Evolutionary conservation across 371 early-diverging fungal species (phyloP), one percentile per base, ranked within the genome.

Genomic region (Aphelidium insulamus): DNA sequence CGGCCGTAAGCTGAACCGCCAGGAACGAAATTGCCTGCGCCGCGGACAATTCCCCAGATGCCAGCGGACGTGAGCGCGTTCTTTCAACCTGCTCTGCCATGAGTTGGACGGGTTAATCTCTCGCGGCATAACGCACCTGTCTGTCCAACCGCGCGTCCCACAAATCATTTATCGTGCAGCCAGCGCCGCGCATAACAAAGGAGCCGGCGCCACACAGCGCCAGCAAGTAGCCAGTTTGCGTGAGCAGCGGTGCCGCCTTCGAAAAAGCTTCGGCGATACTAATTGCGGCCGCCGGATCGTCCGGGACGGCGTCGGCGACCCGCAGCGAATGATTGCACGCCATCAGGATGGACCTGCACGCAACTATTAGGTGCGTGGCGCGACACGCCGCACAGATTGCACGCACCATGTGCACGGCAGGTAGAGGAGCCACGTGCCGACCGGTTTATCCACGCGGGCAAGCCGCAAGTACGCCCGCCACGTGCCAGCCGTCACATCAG

Each of bases 121-220:
- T 10, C 4, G 11, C 9, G 5, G 5, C 21, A 14, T 22, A 18
- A 33, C 36, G 5, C 40, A 64, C 72, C 53, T 65, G 67, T 30
- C 64, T 64, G 49, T 94, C 92, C 27, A 84, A 64, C 36, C 82
- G 67, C 21, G 66, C 50, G 49, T 94, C 92, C 92, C 90, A 90
- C 42, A 94, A 53, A 46, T 92, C 95, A 49, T 94, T 94, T 39
- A 94, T 77, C 0, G 85, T 86, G 54, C 95, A 94, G 15, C 91
- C 92, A 15, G 90, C 92, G 2, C 90, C 86, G 16, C 95, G 69
- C 88, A 94, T 88, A n/a, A 83, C 61, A 2, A 90, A 42, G 4
- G 86, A 77, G 11, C 92, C 95, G 1, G 68, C 50, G 14, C 73
- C 77, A 61, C 91, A 91, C n/a, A 91, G 49, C 0, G 63, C 69